Evolutionary conservation across 352 stramenopile genomes (phyloP).

Genomic region (Pythium pectinolyticum): DNA sequence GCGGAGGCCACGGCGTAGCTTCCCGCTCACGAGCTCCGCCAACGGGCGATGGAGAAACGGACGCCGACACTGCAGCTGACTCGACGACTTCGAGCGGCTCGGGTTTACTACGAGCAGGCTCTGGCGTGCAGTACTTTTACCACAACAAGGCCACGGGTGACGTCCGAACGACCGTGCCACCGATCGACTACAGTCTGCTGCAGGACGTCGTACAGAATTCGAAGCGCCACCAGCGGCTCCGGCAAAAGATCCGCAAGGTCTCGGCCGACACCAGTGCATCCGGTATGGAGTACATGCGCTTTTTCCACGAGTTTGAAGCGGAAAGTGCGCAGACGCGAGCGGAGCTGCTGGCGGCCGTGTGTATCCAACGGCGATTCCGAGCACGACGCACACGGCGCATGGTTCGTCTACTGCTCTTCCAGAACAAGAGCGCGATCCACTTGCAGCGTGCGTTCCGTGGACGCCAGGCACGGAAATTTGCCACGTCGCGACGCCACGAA

Average conservation of each 20-base stretch:
- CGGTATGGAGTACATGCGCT: slow-evolving; percentile 73
- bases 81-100: background rate
- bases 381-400: slow-evolving; percentile 41
- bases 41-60: background rate
- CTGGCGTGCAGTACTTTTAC: slow-evolving; percentile 56
- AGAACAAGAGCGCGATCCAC: slow-evolving; percentile 59
- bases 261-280: slow-evolving; percentile 44
- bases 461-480: slow-evolving; percentile 43
- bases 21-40: slow-evolving; percentile 7
- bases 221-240: slow-evolving; percentile 59
- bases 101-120: slow-evolving; percentile 8
- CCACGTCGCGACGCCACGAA: slow-evolving; percentile 34
- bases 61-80: slow-evolving; percentile 2
- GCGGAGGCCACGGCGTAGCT: slow-evolving; percentile 23
- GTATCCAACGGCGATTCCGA: slow-evolving; percentile 69
- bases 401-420: slow-evolving; percentile 46
- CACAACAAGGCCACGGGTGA: slow-evolving; percentile 60
- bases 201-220: slow-evolving; percentile 77
- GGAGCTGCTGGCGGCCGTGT: slow-evolving; percentile 46
- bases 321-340: slow-evolving; percentile 54
- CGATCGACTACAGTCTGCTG: slow-evolving; percentile 56
- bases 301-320: slow-evolving; percentile 61
- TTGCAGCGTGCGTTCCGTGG: slow-evolving; percentile 71
- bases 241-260: slow-evolving; percentile 54
- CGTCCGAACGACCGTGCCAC: slow-evolving; percentile 41